Evolutionary conservation across 202 grass and related monocot genomes (phyloP).

Genomic region (Saccharum hybrid): DNA sequence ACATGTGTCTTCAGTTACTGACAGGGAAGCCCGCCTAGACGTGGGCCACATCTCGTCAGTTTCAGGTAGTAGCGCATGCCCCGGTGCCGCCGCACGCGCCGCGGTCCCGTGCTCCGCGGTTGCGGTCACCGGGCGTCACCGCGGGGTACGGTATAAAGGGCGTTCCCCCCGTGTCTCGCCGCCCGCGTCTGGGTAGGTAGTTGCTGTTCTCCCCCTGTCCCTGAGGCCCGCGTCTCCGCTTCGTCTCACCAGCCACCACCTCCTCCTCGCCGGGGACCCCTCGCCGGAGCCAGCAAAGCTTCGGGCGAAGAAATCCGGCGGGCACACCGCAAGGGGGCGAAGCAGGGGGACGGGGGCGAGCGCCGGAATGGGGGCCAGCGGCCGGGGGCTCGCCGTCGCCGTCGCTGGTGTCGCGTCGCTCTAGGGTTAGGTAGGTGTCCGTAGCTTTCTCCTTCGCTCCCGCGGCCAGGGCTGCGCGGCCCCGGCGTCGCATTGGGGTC

Average conservation of each 20-base stretch:
- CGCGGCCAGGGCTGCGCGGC: background rate
- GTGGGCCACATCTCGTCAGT: no score
- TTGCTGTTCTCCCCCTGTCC: conserved; percentile 14
- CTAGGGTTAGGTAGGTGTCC: conserved; percentile 55
- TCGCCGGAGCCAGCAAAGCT: conserved; percentile 41
- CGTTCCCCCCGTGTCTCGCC: background rate
- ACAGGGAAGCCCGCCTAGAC: no score
- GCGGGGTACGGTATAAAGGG: background rate
- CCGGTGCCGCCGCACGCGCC: no score
- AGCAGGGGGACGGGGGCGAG: conserved; percentile 19
- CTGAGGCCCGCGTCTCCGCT: conserved; percentile 18
- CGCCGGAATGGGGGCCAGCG: conserved; percentile 43
- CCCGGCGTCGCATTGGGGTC: conserved; percentile 34
- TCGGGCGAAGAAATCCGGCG: conserved; percentile 55
- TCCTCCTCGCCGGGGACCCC: conserved; percentile 46
- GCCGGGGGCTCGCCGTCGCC: background rate
- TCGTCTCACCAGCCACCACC: conserved; percentile 51
- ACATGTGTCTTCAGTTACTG: no score
- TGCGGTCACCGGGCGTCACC: no score
- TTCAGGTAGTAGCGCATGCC: no score
- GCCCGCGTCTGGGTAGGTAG: conserved; percentile 33
- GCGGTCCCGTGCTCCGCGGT: no score
- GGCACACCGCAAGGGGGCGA: conserved; percentile 37
- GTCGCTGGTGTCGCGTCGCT: conserved; percentile 42
- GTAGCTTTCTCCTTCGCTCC: conserved; percentile 38